Conservation (phyloP, 2,329 filamentous ascomycete genomes). For the Cryphonectria carpinicola region DNA sequence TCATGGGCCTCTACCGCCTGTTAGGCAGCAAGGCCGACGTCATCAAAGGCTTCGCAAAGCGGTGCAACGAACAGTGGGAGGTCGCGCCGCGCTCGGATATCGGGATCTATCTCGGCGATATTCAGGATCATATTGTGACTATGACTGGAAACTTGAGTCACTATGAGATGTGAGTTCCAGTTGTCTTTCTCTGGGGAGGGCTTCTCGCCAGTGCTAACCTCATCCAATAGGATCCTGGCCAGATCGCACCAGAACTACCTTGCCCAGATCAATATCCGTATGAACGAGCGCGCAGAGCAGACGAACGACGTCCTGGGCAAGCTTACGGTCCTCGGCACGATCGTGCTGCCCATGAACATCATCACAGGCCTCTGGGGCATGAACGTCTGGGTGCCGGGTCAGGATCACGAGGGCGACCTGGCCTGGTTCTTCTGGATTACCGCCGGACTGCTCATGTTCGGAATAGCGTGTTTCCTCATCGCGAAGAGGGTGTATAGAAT, state of each 20-base stretch:
- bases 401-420: constrained; percentile 76
- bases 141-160: constrained; percentile 97
- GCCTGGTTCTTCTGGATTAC: constrained; percentile 78
- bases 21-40: constrained; percentile 98
- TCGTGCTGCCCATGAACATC: constrained; percentile 98
- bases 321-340: constrained; percentile 93
- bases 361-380: constrained; percentile 98
- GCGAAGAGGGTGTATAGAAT: constrained; percentile 85
- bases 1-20: constrained; percentile 92
- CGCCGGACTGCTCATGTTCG: constrained; percentile 76
- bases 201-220: constrained; percentile 13
- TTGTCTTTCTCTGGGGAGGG: neutral
- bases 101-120: constrained; percentile 95
- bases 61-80: constrained; percentile 98
- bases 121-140: constrained; percentile 98
- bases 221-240: constrained; percentile 71
- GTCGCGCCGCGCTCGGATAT: constrained; percentile 94
- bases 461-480: constrained; percentile 75
- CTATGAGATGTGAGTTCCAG: constrained; percentile 81
- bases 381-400: constrained; percentile 96
- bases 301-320: constrained; percentile 94
- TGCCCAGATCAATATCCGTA: constrained; percentile 98
- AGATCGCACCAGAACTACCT: constrained; percentile 95
- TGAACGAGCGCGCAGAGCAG: constrained; percentile 97
- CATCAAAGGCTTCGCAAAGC: constrained; percentile 97